Conservation (phyloP, 169 alveolate species). For the Perkinsus chesapeaki region DNA sequence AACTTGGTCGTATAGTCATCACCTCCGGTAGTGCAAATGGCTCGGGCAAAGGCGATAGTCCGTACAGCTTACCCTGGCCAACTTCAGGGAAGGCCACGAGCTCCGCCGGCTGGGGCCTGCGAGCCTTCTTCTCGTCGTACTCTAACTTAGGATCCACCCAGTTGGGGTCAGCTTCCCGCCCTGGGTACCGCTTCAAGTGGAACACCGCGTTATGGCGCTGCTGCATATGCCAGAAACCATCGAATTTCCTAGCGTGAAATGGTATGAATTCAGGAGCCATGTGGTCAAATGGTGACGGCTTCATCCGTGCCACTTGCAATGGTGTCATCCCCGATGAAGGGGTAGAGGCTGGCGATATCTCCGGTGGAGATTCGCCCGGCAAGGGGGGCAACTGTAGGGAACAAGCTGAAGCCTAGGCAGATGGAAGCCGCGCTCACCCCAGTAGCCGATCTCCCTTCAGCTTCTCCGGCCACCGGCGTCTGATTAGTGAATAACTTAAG, state of each 20-base stretch:
- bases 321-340: neutral
- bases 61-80: neutral
- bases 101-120: neutral
- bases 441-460: too few relatives aligned
- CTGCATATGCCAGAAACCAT: neutral
- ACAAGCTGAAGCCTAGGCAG: too few relatives aligned
- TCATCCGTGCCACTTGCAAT: neutral
- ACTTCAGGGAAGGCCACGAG: neutral
- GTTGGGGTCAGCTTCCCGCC: neutral
- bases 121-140: neutral
- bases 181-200: neutral
- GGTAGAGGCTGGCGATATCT: neutral
- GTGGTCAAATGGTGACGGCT: neutral
- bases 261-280: neutral
- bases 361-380: too few relatives aligned
- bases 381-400: too few relatives aligned
- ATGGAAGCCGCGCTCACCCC: too few relatives aligned
- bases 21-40: neutral
- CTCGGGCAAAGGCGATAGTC: neutral
- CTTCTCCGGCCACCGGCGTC: too few relatives aligned
- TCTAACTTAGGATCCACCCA: neutral
- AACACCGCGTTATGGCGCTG: neutral
- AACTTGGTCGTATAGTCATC: neutral
- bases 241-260: neutral
- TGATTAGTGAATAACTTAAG: neutral